These are phyloP conservation scores for Starmerella tilneyi DNA, from an alignment of 805 yeast genomes.

Conservation along the genomic window DNA sequence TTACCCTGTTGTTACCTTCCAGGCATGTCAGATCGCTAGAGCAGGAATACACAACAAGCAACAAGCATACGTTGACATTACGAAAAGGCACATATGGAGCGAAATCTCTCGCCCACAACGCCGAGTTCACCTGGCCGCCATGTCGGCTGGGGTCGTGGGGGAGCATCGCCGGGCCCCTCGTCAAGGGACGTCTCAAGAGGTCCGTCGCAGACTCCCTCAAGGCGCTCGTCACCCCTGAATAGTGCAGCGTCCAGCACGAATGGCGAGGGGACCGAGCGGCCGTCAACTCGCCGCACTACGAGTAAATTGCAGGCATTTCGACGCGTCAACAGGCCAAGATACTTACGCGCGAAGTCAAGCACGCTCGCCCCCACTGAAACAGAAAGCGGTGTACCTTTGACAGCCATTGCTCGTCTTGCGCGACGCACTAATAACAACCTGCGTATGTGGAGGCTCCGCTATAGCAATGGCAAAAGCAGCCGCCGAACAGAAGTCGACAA, in stretches of 20 bases:
- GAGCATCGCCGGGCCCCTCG: slow-evolving; percentile 1
- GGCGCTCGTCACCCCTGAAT: slow-evolving; percentile 1
- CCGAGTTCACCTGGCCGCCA: not conserved
- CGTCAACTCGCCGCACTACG: slow-evolving; percentile 6
- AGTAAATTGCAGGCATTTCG: slow-evolving; percentile 7
- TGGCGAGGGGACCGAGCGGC: slow-evolving; percentile 9
- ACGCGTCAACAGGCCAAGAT: slow-evolving; percentile 7
- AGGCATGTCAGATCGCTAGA: slow-evolving; percentile 4
- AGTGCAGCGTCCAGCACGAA: not conserved
- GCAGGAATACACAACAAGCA: too few species aligned
- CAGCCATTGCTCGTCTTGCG: slow-evolving; percentile 18
- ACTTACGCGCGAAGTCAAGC: slow-evolving; percentile 8
- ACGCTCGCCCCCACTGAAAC: not conserved
- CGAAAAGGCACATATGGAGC: too few species aligned
- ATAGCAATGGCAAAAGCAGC: slow-evolving; percentile 4
- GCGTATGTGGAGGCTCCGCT: slow-evolving; percentile 19
- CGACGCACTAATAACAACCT: slow-evolving; percentile 22
- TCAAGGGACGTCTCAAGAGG: slow-evolving; percentile 1
- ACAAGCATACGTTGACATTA: too few species aligned
- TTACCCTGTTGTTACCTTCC: not conserved
- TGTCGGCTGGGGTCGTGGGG: not conserved
- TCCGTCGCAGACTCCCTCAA: not conserved
- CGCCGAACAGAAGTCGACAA: slow-evolving; percentile 20
- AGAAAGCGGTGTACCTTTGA: slow-evolving; percentile 8
- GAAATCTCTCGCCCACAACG: not conserved